Percentiles rank a stretch among this genome's conserved stretches.
These are phyloP conservation scores for Kluyveromyces marxianus DNA, from an alignment of 1,139 yeast genomes.

Conservation along the genomic window DNA sequence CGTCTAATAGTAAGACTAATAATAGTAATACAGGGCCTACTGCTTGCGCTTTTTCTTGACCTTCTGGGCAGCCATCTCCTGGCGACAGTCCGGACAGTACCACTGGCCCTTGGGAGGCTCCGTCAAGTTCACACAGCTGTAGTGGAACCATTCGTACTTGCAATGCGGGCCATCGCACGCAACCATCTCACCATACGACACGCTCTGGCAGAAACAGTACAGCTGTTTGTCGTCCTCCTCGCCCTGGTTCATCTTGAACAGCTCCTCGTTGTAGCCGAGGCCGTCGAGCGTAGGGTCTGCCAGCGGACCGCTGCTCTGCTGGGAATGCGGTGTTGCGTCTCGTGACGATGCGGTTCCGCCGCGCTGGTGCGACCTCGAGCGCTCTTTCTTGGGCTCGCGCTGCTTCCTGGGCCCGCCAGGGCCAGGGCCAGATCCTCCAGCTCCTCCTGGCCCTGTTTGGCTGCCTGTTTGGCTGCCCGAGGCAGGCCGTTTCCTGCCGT, in stretches of 20 bases:
- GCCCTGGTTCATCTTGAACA: constrained; percentile 21
- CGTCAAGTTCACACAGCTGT: constrained; percentile 63
- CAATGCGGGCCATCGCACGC: constrained; percentile 73
- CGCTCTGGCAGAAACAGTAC: constrained; percentile 63
- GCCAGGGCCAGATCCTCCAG: too few relatives aligned
- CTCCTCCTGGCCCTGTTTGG: neutral
- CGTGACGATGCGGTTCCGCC: constrained; percentile 8
- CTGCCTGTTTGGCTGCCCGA: constrained; percentile 13
- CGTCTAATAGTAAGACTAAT: too few relatives aligned
- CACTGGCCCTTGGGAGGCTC: constrained; percentile 66
- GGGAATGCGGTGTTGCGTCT: constrained; percentile 9
- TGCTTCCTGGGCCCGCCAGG: constrained; percentile 9
- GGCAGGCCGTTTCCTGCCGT: constrained; percentile 13
- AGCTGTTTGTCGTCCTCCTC: constrained; percentile 38
- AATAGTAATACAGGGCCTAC: neutral
- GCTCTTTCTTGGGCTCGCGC: constrained; percentile 18
- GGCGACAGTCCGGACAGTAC: constrained; percentile 61
- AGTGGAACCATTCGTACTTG: constrained; percentile 70
- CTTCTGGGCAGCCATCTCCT: constrained; percentile 25
- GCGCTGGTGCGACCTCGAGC: constrained; percentile 11
- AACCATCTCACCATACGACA: constrained; percentile 70
- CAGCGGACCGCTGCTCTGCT: constrained; percentile 2
- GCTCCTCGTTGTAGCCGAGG: constrained; percentile 18
- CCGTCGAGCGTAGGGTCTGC: constrained; percentile 13
- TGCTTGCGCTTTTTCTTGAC: constrained; percentile 17